Evolutionary conservation across 345 rosid genomes (phyloP), one percentile per base, ranked within the genome.

Genomic region (Citrus mangshanensis): DNA sequence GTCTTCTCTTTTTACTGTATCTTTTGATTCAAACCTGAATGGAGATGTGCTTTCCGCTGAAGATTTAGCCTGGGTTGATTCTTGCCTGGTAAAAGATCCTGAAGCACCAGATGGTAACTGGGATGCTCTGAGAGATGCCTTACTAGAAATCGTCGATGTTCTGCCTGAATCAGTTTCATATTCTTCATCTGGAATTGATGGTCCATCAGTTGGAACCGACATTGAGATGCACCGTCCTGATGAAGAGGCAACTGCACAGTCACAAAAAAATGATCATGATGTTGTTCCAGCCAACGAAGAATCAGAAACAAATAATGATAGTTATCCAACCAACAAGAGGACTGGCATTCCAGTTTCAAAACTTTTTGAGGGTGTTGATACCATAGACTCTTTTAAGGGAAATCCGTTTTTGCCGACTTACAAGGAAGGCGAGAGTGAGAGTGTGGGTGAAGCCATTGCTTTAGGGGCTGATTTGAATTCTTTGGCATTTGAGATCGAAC

Each of bases 1-100:
- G 10, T 72, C 84, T 75, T 63, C 83, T 24, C 2, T 72, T 79
- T 54, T 73, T 74, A 32, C 42, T 34, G 86, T 81, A 69, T 82
- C 87, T 4, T 67, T 79, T 81, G 81, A 60, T 76, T 70, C 76
- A 21, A 82, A 51, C 16, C 70, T 58, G 70, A 46, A 6, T 22
- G 85, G 74, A 49, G 88, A 89, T 71, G 75, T 46, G 40, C 81
- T 84, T 79, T 89, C 89, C 6, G 73, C 86, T 75, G 97, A 90
- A 79, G 87, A 83, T 79, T 67, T 86, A 78, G 90, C 92, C 42
- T 93, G 95, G 97, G 91, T 82, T 72, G 92, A 93, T 83, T 93
- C 94, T 65, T 93, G 95, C 78, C 85, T 89, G 72, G 70, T 84
- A 74, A 79, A 77, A 51, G 88, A 86, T 77, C 79, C 84, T 60